These are phyloP conservation scores for Aspergillus brunneoviolaceus DNA, from an alignment of 2,329 filamentous ascomycete genomes.

Conservation along the genomic window DNA sequence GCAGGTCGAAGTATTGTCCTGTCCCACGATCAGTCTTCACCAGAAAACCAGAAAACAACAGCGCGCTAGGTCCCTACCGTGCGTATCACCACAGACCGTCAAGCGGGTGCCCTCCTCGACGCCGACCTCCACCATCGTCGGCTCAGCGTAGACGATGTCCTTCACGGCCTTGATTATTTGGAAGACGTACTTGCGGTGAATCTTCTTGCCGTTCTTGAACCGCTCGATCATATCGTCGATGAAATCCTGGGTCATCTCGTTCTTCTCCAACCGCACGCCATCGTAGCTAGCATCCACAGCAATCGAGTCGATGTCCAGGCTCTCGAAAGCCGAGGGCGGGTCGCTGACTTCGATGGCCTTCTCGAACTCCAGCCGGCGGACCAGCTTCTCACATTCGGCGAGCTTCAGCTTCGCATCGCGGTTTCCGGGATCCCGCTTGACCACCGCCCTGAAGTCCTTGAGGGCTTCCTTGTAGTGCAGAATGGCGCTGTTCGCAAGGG, in stretches of 20 bases:
- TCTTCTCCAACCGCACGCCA: slow-evolving; percentile 67
- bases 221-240: slow-evolving; percentile 95
- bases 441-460: slow-evolving; percentile 87
- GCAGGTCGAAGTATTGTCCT: slow-evolving; percentile 96
- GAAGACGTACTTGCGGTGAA: slow-evolving; percentile 95
- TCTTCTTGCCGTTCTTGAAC: slow-evolving; percentile 93
- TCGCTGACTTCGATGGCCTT: slow-evolving; percentile 93
- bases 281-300: slow-evolving; percentile 81
- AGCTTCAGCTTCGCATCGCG: slow-evolving; percentile 89
- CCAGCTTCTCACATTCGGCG: slow-evolving; percentile 90
- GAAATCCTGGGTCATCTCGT: slow-evolving; percentile 90
- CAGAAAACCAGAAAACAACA: background rate
- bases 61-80: slow-evolving; percentile 59
- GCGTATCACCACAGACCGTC: slow-evolving; percentile 96
- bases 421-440: slow-evolving; percentile 81
- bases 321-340: slow-evolving; percentile 87
- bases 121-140: slow-evolving; percentile 94
- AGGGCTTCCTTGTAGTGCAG: slow-evolving; percentile 84
- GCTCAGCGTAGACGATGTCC: slow-evolving; percentile 85
- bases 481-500: slow-evolving; percentile 87
- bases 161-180: slow-evolving; percentile 90
- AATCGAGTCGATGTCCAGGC: slow-evolving; percentile 84
- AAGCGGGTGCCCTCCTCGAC: slow-evolving; percentile 74
- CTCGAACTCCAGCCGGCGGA: slow-evolving; percentile 88
- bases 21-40: slow-evolving; percentile 3